Evolutionary conservation across 1,284 basidiomycete species (phyloP), one percentile per base, ranked within the genome.

Genomic region (Phellopilus nigrolimitatus): DNA sequence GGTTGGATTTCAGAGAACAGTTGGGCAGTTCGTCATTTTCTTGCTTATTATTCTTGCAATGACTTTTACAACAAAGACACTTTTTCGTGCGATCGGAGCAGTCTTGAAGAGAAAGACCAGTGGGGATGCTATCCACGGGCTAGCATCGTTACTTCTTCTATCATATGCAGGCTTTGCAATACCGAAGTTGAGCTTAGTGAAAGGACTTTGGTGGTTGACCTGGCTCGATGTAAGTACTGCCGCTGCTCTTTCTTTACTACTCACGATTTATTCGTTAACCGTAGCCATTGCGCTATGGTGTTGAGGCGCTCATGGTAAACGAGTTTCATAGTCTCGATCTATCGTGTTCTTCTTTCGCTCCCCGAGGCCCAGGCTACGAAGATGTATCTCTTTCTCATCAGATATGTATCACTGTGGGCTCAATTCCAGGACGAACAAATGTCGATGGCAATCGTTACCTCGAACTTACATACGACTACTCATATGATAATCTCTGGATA

Each of bases 401-500:
- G 62, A 82, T 80, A 6, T 87, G 85, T 60, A 70, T 79, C 8
- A 75, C 74, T 0, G 71, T 83, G 15, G 81, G 82, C 10, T 70
- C 78, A 0, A 54, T 72, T 13, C 56, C 76, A 0, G 80, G 80
- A 1, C 67, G 72, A 54, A 53, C 57, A 7, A 66, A 59, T 10
- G 80, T 84, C 17, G 61, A 71, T 37, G 81, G 81, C 0, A 69
- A 73, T 22, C 60, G 61, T 10, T 90, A 83, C 65, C 66, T 91
- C 31, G 58, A 56, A 13, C 63, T 80, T 0, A 78, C 81, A 0
- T 95, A 76, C 64, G 71, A 68, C 0, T 95, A 90, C 66, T 62
- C 68, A 15, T 76, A 76, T 53, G 65, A 63, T 21, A 69, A 91
- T 61, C 63, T 84, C 6, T 92, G 89, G 89, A 73, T 74, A 65